These are phyloP conservation scores for Talaromyces sp. DNA, from an alignment of 2,329 filamentous ascomycete genomes.

Conservation along the genomic window DNA sequence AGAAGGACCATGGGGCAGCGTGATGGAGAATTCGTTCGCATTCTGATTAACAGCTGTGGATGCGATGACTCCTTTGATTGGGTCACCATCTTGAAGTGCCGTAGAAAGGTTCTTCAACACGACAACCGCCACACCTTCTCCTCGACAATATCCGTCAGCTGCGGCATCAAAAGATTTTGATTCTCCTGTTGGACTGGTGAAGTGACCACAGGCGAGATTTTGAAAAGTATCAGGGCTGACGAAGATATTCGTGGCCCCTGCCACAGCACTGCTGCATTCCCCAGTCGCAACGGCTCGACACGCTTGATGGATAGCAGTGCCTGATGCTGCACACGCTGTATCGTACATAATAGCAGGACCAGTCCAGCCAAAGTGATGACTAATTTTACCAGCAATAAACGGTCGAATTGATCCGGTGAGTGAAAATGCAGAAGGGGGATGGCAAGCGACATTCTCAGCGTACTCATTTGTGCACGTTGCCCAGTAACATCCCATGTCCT, in stretches of 20 bases:
- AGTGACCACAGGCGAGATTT: constrained; percentile 31
- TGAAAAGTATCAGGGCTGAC: constrained; percentile 21
- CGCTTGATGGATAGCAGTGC: constrained; percentile 29
- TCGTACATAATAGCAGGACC: constrained; percentile 40
- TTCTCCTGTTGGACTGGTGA: constrained; percentile 41
- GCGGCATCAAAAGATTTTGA: constrained; percentile 44
- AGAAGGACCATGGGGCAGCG: constrained; percentile 26
- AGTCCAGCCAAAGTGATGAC: constrained; percentile 41
- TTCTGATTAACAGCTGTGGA: constrained; percentile 26
- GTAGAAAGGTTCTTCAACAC: constrained; percentile 46
- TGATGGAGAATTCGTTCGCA: constrained; percentile 22
- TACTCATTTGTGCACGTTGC: background rate
- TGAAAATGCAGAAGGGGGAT: background rate
- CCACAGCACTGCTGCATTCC: constrained; percentile 24
- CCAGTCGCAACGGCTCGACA: constrained; percentile 19
- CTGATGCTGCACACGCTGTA: constrained; percentile 39
- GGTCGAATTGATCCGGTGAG: background rate
- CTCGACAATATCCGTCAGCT: constrained; percentile 48
- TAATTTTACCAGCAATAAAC: constrained; percentile 25
- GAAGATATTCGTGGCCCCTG: constrained; percentile 32
- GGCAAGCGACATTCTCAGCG: background rate
- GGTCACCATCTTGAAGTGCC: constrained; percentile 43
- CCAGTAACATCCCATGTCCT: background rate
- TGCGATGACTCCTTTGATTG: constrained; percentile 33
- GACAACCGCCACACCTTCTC: constrained; percentile 47